These are phyloP conservation scores for Closterium sp. DNA, from an alignment of 139 green algal genomes.

Conservation along the genomic window DNA sequence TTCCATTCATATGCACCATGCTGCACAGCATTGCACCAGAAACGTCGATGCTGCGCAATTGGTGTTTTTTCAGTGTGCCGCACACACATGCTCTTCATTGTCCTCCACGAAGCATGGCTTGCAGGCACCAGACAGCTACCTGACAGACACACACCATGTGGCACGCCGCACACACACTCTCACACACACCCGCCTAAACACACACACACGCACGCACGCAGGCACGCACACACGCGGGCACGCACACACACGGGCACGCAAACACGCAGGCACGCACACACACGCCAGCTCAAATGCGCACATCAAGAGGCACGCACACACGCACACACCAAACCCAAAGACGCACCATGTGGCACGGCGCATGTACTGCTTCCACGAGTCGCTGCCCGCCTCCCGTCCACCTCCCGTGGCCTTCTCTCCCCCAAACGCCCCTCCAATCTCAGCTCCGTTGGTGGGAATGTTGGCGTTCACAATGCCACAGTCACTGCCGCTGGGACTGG, in stretches of 20 bases:
- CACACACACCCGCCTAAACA: background rate
- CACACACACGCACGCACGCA: background rate
- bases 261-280: background rate
- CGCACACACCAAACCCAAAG: background rate
- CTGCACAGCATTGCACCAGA: background rate
- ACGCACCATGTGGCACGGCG: slow-evolving; percentile 39
- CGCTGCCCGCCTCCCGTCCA: slow-evolving; percentile 40
- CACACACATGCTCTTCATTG: too few species aligned
- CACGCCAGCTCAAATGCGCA: too few species aligned
- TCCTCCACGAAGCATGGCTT: too few species aligned
- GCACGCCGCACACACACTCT: background rate
- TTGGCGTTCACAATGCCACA: slow-evolving; percentile 54
- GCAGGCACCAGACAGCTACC: background rate
- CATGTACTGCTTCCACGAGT: slow-evolving; percentile 55
- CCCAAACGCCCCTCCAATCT: slow-evolving; percentile 51
- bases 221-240: background rate
- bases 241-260: background rate
- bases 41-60: background rate
- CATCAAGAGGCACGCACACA: background rate
- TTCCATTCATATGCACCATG: too few species aligned
- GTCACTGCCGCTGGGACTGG: slow-evolving; percentile 24
- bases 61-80: too few species aligned
- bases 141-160: background rate
- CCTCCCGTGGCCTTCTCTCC: slow-evolving; percentile 49
- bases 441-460: slow-evolving; percentile 46